Conservation (phyloP, 352 stramenopile species). For the Aphanomyces invadans region DNA sequence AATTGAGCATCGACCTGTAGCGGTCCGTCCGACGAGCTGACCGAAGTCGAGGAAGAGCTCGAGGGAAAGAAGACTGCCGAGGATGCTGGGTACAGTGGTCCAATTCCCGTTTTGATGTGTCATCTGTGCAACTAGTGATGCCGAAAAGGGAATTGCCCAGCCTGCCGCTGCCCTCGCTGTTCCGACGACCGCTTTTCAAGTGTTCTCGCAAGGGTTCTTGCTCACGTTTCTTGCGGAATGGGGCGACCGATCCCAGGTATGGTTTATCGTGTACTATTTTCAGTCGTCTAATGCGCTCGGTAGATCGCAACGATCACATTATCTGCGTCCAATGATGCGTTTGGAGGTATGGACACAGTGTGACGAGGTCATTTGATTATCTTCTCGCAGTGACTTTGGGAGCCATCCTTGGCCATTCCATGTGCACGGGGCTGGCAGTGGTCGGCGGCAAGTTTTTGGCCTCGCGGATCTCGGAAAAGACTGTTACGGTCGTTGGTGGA, state of each 20-base stretch:
- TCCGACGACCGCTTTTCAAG: slow-evolving; percentile 56
- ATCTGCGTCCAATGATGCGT: slow-evolving; percentile 91
- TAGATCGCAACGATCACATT: slow-evolving; percentile 98
- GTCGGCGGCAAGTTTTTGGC: slow-evolving; percentile 96
- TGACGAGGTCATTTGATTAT: too few relatives aligned
- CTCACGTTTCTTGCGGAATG: slow-evolving; percentile 99
- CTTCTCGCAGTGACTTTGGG: slow-evolving; percentile 95
- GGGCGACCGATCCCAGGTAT: slow-evolving; percentile 94
- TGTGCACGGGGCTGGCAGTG: slow-evolving; percentile 97
- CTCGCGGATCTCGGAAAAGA: slow-evolving; percentile 96
- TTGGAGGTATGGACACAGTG: slow-evolving; percentile 43
- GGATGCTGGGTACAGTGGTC: slow-evolving; percentile 38
- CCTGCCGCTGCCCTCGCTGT: slow-evolving; percentile 27
- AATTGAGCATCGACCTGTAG: slow-evolving; percentile 27
- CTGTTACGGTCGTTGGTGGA: slow-evolving; percentile 93
- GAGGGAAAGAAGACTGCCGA: slow-evolving; percentile 75
- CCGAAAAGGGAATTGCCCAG: slow-evolving; percentile 31
- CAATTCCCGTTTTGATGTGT: neutral
- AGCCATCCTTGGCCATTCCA: slow-evolving; percentile 93
- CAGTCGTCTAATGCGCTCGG: neutral
- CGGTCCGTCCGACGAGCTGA: slow-evolving; percentile 70
- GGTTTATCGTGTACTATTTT: neutral
- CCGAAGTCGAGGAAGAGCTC: slow-evolving; percentile 77
- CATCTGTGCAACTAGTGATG: neutral
- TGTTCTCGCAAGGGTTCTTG: slow-evolving; percentile 93